These are phyloP conservation scores for Nitzschia palea DNA, from an alignment of 108 stramenopile genomes.

Conservation along the genomic window DNA sequence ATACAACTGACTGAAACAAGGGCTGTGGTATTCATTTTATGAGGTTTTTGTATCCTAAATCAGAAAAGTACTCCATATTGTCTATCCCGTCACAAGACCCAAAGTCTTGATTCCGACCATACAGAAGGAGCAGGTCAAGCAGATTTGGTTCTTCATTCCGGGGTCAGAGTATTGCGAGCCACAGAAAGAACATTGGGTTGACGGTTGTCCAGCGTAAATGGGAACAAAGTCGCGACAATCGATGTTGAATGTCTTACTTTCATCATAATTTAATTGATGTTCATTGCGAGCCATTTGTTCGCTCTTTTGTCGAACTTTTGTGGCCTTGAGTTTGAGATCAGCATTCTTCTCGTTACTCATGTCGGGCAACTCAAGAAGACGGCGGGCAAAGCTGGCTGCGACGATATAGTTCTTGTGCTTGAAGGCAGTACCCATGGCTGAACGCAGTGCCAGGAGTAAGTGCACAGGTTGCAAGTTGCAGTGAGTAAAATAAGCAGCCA, in stretches of 20 bases:
- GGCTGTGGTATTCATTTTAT: too few relatives aligned
- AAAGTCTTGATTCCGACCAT: slow-evolving; percentile 92
- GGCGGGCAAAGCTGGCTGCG: slow-evolving; percentile 96
- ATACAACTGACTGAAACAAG: too few relatives aligned
- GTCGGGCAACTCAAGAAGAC: slow-evolving; percentile 96
- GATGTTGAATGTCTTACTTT: slow-evolving; percentile 90
- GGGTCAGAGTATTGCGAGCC: slow-evolving; percentile 76
- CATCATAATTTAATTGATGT: slow-evolving; percentile 95
- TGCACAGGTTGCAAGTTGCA: slow-evolving; percentile 98
- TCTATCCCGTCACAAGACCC: slow-evolving; percentile 90
- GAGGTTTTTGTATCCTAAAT: too few relatives aligned
- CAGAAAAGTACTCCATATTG: background rate
- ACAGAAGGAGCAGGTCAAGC: slow-evolving; percentile 87
- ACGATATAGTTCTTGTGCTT: slow-evolving; percentile 97
- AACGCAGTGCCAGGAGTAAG: slow-evolving; percentile 91
- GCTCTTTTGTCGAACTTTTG: slow-evolving; percentile 94
- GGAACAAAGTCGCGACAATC: slow-evolving; percentile 90
- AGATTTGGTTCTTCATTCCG: slow-evolving; percentile 68
- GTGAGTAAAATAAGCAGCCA: slow-evolving; percentile 99
- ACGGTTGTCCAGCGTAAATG: slow-evolving; percentile 77
- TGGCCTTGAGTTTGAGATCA: slow-evolving; percentile 91
- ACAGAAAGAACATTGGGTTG: slow-evolving; percentile 87
- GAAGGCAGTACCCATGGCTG: slow-evolving; percentile 98
- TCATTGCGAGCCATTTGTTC: slow-evolving; percentile 99
- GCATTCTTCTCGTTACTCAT: slow-evolving; percentile 93